These are phyloP conservation scores for Neopestalotiopsis sp. DNA, from an alignment of 2,329 filamentous ascomycete genomes.

Conservation along the genomic window DNA sequence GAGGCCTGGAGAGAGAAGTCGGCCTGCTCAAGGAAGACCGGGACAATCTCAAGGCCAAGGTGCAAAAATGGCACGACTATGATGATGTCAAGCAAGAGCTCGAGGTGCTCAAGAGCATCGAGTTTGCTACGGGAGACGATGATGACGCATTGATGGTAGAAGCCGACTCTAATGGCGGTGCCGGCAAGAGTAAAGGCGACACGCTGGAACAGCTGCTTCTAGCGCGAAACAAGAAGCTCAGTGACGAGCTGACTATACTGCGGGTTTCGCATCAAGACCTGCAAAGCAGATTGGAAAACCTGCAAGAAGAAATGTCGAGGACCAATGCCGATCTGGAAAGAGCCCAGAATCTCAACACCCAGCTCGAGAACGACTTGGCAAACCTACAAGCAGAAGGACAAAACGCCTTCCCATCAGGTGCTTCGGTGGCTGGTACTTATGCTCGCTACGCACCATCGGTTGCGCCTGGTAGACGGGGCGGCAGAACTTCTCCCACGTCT, in stretches of 20 bases:
- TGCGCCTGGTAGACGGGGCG: slow-evolving; percentile 66
- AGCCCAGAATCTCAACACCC: slow-evolving; percentile 82
- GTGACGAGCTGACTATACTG: slow-evolving; percentile 89
- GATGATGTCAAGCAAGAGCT: slow-evolving; percentile 96
- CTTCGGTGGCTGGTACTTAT: slow-evolving; percentile 92
- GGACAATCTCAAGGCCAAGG: slow-evolving; percentile 77
- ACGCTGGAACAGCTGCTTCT: slow-evolving; percentile 90
- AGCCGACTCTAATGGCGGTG: slow-evolving; percentile 52
- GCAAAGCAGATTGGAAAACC: slow-evolving; percentile 75
- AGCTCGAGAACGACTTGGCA: slow-evolving; percentile 89
- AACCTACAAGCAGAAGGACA: slow-evolving; percentile 84
- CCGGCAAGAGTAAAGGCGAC: slow-evolving; percentile 69
- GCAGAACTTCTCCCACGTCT: slow-evolving; percentile 84
- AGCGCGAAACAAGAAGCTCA: slow-evolving; percentile 93
- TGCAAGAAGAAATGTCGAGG: slow-evolving; percentile 83
- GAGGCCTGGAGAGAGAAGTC: slow-evolving; percentile 80
- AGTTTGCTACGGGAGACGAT: slow-evolving; percentile 90
- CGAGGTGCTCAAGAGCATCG: slow-evolving; percentile 96
- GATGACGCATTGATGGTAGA: slow-evolving; percentile 61
- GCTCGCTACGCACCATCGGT: slow-evolving; percentile 74
- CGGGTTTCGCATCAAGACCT: slow-evolving; percentile 94
- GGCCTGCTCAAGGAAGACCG: slow-evolving; percentile 78
- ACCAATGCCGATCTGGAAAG: slow-evolving; percentile 88
- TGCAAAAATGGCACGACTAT: slow-evolving; percentile 91
- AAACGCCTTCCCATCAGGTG: slow-evolving; percentile 85